Percentiles rank a stretch among this genome's conserved stretches.
phyloP scores from a whole-genome alignment of 129 eudicot genomes.

The Escallonia herrerae region DNA sequence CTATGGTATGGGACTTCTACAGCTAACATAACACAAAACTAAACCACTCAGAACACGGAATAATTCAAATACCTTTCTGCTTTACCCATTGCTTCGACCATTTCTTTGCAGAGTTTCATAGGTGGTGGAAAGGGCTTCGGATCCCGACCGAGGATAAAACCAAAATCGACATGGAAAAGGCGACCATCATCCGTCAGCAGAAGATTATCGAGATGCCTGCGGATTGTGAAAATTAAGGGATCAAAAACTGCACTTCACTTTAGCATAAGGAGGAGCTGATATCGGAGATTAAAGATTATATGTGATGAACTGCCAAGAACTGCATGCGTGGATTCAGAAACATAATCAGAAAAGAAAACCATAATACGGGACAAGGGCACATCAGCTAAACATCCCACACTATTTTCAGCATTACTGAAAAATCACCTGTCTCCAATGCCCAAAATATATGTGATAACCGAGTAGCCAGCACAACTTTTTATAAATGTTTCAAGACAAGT shows the following conservation, averaged over 20 bases:
- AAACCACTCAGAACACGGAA: background rate
- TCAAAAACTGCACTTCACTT: background rate
- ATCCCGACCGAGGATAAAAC: conserved; percentile 92
- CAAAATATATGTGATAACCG: conserved; percentile 92
- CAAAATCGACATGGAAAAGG: conserved; percentile 96
- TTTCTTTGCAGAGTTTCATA: conserved; percentile 99
- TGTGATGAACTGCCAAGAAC: too few species aligned
- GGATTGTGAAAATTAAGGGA: conserved; percentile 9
- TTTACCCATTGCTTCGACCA: conserved; percentile 99
- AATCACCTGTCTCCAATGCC: conserved; percentile 97
- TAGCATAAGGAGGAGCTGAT: background rate
- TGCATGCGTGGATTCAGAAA: background rate
- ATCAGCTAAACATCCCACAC: background rate
- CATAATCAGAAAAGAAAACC: background rate
- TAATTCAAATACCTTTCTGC: conserved; percentile 69
- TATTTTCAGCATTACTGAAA: background rate
- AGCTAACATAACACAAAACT: background rate
- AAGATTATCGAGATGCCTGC: conserved; percentile 96
- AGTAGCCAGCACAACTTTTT: conserved; percentile 98
- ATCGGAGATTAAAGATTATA: too few species aligned
- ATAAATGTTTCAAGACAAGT: conserved; percentile 95
- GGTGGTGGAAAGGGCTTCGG: conserved; percentile 99
- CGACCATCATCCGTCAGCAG: conserved; percentile 90
- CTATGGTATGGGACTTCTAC: background rate
- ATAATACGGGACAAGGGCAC: too few species aligned